phyloP scores from a whole-genome alignment of 768 basidiomycete genomes.

The Lyophyllum atratum region DNA sequence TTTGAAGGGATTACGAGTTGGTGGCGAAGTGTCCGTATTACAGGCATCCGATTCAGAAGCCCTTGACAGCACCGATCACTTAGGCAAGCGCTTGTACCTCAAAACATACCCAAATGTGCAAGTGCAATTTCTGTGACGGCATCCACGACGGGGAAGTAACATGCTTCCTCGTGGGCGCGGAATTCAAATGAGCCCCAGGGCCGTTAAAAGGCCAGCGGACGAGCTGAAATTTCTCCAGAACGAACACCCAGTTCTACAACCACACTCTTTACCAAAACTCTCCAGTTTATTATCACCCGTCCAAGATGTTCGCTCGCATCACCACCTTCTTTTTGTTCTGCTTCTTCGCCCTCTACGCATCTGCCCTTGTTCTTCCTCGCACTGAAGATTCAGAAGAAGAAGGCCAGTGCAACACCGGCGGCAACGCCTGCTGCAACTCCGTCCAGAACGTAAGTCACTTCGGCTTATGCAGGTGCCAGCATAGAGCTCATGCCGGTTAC shows the following conservation, averaged over 20 bases:
- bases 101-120: neutral
- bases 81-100: neutral
- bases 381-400: no score
- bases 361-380: slow-evolving; percentile 6
- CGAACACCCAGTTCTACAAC: slow-evolving; percentile 4
- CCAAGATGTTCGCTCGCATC: slow-evolving; percentile 14
- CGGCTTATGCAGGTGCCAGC: neutral
- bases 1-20: neutral
- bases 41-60: no score
- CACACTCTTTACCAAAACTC: neutral
- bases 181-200: neutral
- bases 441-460: slow-evolving; percentile 1
- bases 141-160: neutral
- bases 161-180: neutral
- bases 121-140: neutral
- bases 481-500: neutral
- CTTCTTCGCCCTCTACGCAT: slow-evolving; percentile 7
- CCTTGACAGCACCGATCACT: neutral
- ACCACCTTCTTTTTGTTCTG: slow-evolving; percentile 12
- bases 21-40: no score
- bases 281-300: neutral
- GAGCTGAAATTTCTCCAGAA: neutral
- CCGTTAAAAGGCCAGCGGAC: slow-evolving; percentile 3
- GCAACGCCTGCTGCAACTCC: slow-evolving; percentile 20
- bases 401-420: slow-evolving; percentile 19